These are phyloP conservation scores for Penicillium mononematosum DNA, from an alignment of 495 filamentous ascomycete genomes.

Conservation along the genomic window DNA sequence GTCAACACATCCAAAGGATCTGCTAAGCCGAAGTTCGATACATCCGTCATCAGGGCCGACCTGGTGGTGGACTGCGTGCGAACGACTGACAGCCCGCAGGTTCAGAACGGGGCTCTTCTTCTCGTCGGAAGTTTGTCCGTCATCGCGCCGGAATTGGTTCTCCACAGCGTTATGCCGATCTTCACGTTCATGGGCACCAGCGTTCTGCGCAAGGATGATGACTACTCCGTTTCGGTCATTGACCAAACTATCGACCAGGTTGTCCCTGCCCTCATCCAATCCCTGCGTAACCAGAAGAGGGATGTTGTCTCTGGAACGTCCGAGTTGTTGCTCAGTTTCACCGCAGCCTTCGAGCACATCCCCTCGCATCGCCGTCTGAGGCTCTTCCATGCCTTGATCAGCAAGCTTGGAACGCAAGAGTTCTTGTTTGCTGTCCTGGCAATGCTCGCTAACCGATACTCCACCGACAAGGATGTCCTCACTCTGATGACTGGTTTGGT, in stretches of 20 bases:
- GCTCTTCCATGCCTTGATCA: conserved; percentile 73
- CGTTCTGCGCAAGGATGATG: conserved; percentile 84
- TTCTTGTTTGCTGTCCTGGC: conserved; percentile 55
- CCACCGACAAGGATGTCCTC: conserved; percentile 44
- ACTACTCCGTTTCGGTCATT: conserved; percentile 92
- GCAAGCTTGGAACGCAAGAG: conserved; percentile 78
- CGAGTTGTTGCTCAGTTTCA: conserved; percentile 87
- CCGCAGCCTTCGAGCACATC: conserved; percentile 91
- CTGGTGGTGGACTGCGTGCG: conserved; percentile 88
- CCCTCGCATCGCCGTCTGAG: conserved; percentile 77
- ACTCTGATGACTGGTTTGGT: conserved; percentile 44
- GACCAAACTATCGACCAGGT: conserved; percentile 81
- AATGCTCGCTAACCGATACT: conserved; percentile 49
- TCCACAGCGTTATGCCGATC: conserved; percentile 97
- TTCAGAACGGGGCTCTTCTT: conserved; percentile 89
- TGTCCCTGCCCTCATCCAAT: conserved; percentile 85
- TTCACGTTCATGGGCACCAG: conserved; percentile 96
- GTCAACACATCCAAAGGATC: conserved; percentile 67
- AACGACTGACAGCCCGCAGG: conserved; percentile 79
- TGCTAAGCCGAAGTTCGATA: conserved; percentile 63
- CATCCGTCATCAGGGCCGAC: conserved; percentile 74
- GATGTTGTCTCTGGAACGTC: conserved; percentile 75
- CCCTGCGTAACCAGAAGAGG: conserved; percentile 72
- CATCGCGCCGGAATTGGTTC: conserved; percentile 79
- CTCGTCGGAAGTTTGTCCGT: conserved; percentile 79